Conservation (phyloP, 306 rosid genomes). For the Glycine soja region DNA sequence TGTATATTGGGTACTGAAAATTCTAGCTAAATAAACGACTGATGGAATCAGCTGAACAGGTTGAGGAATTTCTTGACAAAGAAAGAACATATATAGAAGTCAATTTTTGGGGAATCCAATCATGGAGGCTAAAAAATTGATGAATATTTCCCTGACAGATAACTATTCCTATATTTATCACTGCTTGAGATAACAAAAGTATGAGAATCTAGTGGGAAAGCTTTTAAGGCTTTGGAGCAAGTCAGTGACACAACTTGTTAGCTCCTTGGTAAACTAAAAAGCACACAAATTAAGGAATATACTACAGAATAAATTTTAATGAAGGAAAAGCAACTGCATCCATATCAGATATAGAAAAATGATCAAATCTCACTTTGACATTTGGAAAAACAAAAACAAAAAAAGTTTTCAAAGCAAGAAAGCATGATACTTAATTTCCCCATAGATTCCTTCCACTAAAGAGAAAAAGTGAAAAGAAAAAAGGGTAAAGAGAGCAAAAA, state of each 20-base stretch:
- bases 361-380: background rate
- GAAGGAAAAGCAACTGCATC: slow-evolving; percentile 19
- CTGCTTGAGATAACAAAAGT: background rate
- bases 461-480: slow-evolving; percentile 31
- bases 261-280: background rate
- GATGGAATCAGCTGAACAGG: background rate
- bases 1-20: slow-evolving; percentile 13
- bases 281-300: background rate
- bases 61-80: slow-evolving; percentile 16
- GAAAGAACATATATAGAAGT: background rate
- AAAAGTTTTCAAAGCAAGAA: slow-evolving; percentile 18
- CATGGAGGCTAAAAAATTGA: background rate
- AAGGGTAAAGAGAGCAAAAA: slow-evolving; percentile 33
- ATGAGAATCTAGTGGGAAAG: slow-evolving; percentile 21
- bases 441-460: slow-evolving; percentile 42
- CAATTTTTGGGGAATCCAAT: slow-evolving; percentile 27
- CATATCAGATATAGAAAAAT: background rate
- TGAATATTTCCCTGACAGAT: slow-evolving; percentile 4
- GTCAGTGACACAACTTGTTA: slow-evolving; percentile 5
- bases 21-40: background rate
- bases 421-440: slow-evolving; percentile 13
- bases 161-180: background rate
- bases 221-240: slow-evolving; percentile 14
- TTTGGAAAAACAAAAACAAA: background rate
- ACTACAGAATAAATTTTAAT: background rate